These are phyloP conservation scores for Colletotrichum sp. DNA, from an alignment of 2,329 filamentous ascomycete genomes.

Conservation along the genomic window DNA sequence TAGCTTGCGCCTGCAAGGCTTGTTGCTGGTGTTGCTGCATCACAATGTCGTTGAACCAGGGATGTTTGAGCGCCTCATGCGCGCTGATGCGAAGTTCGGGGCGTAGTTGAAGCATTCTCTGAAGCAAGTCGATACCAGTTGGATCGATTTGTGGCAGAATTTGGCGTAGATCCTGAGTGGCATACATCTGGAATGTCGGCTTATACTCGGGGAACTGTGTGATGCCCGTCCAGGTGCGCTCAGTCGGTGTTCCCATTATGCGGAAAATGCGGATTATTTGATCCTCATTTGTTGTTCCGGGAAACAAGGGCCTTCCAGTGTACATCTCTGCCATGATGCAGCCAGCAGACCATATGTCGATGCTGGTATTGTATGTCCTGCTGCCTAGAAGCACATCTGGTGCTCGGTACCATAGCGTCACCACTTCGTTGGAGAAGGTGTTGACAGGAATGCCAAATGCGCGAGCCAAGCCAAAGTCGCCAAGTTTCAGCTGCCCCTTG, in stretches of 20 bases:
- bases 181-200: conserved; percentile 90
- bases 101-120: conserved; percentile 88
- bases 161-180: conserved; percentile 84
- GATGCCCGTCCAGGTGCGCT: conserved; percentile 94
- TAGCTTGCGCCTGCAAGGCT: conserved; percentile 46
- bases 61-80: conserved; percentile 83
- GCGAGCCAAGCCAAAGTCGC: conserved; percentile 91
- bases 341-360: conserved; percentile 98
- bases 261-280: conserved; percentile 97
- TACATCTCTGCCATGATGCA: conserved; percentile 99
- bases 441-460: conserved; percentile 98
- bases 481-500: conserved; percentile 88
- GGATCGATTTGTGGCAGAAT: conserved; percentile 92
- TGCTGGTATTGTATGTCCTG: conserved; percentile 98
- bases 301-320: conserved; percentile 92
- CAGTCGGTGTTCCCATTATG: conserved; percentile 96
- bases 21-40: conserved; percentile 58
- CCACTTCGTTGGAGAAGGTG: conserved; percentile 97
- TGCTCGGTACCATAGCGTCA: conserved; percentile 96
- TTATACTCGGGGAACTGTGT: conserved; percentile 98
- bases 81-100: conserved; percentile 93
- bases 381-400: conserved; percentile 94
- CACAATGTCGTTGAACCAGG: conserved; percentile 84
- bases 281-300: conserved; percentile 97
- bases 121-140: conserved; percentile 83